These are phyloP conservation scores for Agarophyton chilense DNA, from an alignment of 23 red algal species.

Conservation along the genomic window DNA sequence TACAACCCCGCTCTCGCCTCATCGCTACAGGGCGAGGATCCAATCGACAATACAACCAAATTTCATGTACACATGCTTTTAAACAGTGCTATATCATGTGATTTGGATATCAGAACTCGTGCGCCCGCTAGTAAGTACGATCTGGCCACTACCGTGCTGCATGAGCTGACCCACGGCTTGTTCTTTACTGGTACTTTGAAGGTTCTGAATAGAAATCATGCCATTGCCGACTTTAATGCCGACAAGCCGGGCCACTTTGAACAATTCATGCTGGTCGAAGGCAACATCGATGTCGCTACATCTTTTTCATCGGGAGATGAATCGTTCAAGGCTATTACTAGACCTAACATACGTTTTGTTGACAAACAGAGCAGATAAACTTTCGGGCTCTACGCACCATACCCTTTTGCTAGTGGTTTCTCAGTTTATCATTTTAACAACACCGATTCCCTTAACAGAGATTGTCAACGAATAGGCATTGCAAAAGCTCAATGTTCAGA, in stretches of 20 bases:
- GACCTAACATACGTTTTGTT: conserved; percentile 39
- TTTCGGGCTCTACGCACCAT: conserved; percentile 43
- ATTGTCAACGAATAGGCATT: conserved; percentile 41
- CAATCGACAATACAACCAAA: neutral
- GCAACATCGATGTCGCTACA: conserved; percentile 11
- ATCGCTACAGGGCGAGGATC: conserved; percentile 14
- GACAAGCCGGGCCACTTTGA: conserved; percentile 22
- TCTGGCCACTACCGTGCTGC: conserved; percentile 64
- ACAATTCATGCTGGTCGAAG: conserved; percentile 46
- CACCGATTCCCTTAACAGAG: neutral
- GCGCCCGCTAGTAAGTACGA: conserved; percentile 38
- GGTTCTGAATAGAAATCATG: neutral
- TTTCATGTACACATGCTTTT: conserved; percentile 51
- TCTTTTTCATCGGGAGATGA: neutral
- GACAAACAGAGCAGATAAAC: neutral
- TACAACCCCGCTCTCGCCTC: conserved; percentile 58
- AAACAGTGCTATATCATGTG: conserved; percentile 49
- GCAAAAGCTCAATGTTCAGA: conserved; percentile 22
- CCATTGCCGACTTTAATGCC: neutral
- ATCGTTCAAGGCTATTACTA: conserved; percentile 56
- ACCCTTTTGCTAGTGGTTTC: neutral
- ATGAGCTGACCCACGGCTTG: conserved; percentile 68
- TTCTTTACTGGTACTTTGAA: conserved; percentile 65
- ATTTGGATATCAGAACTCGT: conserved; percentile 4
- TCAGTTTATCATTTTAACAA: conserved; percentile 61